Base-by-base conservation (phyloP, 106 monocot species). In the Dactylorhiza incarnata region DNA sequence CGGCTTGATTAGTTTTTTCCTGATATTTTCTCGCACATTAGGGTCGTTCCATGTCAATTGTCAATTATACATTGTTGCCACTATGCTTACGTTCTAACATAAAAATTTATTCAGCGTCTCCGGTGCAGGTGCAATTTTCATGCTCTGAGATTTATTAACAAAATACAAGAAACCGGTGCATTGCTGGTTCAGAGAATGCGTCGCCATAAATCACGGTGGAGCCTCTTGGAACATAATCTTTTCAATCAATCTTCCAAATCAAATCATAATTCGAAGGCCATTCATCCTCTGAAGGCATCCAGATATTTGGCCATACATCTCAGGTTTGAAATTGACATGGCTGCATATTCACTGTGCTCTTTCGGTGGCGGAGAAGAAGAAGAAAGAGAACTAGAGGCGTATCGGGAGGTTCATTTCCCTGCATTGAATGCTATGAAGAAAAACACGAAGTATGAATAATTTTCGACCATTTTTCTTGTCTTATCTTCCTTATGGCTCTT, bases 241-340 rank as follows among this genome's bases (percentile, higher is more conserved):
- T 7, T 94, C 54, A 88, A 91, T 75, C 82, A 71, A 70, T 86
- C 80, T 88, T 76, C 55, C 10, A 74, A 86, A 20, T 71, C 79
- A 50, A 55, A 56, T 24, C 51, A 56, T 14, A 84, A 85, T 55
- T 46, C 20, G 24, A 79, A 58, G 50, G 81, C 73, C 9, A 53
- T 55, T 56, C 72, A 12, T 74, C 54, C 68, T 7, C 58, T n/a
- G 19, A 73, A 59, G 15, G 45, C 54, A 58, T 84, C 87, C 59
- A 94, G 83, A 89, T 99, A 94, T 72, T 79, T 99, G 78, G 87
- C 99, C 66, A 78, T 99, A 75, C 99, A 99, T 73, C 83, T 94
- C 58, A 89, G 99, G 78, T 99, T 99, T 85, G 99, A 99, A 82
- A 94, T 99, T 82, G 99, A 99, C 77, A 99, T 99, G 99, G 91